These are phyloP conservation scores for Curvularia spicifera DNA, from an alignment of 2,329 filamentous ascomycete genomes.

Conservation along the genomic window DNA sequence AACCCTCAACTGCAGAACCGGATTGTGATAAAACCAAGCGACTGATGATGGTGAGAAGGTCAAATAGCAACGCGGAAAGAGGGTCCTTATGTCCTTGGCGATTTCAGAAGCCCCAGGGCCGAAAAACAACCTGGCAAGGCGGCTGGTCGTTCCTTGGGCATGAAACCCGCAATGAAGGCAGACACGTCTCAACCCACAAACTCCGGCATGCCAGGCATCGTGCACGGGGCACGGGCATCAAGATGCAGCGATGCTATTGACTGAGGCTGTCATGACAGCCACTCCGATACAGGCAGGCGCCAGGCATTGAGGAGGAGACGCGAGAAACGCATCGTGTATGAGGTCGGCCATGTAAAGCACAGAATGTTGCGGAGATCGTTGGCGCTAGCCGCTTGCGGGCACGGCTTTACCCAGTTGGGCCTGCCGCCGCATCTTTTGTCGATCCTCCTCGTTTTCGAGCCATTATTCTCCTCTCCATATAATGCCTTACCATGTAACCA, in stretches of 20 bases:
- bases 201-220: constrained; percentile 35
- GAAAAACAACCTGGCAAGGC: constrained; percentile 34
- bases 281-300: constrained; percentile 29
- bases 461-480: constrained; percentile 40
- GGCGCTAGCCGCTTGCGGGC: constrained; percentile 25
- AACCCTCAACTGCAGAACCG: constrained; percentile 47
- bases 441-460: constrained; percentile 30
- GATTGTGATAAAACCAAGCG: constrained; percentile 35
- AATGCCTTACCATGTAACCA: constrained; percentile 41
- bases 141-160: constrained; percentile 43
- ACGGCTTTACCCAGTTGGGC: constrained; percentile 19
- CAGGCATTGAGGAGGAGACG: constrained; percentile 42
- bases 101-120: constrained; percentile 17
- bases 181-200: constrained; percentile 46
- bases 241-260: constrained; percentile 32
- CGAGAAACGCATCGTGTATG: constrained; percentile 47
- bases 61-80: constrained; percentile 36
- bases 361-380: constrained; percentile 29
- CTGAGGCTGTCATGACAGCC: constrained; percentile 39
- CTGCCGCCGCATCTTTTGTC: constrained; percentile 17
- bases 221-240: constrained; percentile 37
- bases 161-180: constrained; percentile 52
- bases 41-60: constrained; percentile 42
- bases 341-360: constrained; percentile 37
- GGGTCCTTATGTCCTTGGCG: constrained; percentile 47